Evolutionary conservation across 345 rosid species (phyloP), one percentile per base, ranked within the genome.

Genomic region (Gossypium anomalum): DNA sequence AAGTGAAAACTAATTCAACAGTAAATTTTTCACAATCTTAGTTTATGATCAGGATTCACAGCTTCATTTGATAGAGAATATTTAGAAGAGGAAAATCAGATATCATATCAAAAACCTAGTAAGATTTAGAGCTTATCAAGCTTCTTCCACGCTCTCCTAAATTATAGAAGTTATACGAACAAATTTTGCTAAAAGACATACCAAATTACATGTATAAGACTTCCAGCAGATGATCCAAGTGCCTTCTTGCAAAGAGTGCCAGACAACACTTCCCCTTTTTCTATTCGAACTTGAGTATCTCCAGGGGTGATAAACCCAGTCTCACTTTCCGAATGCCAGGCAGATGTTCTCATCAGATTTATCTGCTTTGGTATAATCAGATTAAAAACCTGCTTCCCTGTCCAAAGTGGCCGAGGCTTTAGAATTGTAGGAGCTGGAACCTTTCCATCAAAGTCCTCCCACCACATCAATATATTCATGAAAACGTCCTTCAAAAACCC

Each of bases 371-470:
- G 98, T 58, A 94, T 94, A 78, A 94, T 94, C 15, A 94, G 97
- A 83, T 91, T 94, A 61, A 92, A 94, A 80, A 92, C 97, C 83
- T 94, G 98, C 76, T 94, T 94, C 76, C 98, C 98, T 34, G 98
- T 94, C 98, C 98, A 94, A 52, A 92, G 87, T 19, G 98, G 97
- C 16, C 97, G 87, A 27, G 97, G 98, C 87, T 91, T 90, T 85
- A 91, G 77, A 85, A 94, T 85, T 76, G 97, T 84, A 51, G 98
- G 98, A 56, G 97, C 90, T 41, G 98, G 97, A 82, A 94, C 85
- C 86, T 94, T 92, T 82, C 98, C 98, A 71, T 94, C 98, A 62
- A 94, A 94, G 83, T 94, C 98, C 86, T 94, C 98, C 98, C 98
- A 94, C 98, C 98, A 94, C 98, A 94, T 94, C 84, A 94, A 89